Evolutionary conservation across 2,329 filamentous ascomycete genomes (phyloP), one percentile per base, ranked within the genome.

Genomic region (Trichoderma polysporum): DNA sequence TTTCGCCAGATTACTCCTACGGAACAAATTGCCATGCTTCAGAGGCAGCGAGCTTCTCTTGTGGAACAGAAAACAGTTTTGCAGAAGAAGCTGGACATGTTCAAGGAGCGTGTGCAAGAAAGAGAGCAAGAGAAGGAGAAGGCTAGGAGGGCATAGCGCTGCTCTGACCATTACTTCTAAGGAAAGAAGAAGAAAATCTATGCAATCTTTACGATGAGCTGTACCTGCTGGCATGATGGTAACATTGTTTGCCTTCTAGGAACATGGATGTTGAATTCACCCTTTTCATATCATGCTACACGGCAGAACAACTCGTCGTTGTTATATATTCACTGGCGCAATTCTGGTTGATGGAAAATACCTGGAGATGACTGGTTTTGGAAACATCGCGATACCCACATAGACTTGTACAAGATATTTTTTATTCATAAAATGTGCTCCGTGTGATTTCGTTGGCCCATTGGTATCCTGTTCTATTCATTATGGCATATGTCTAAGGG

Each of bases 11-110:
- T 78, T 1, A 74, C 79, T 0, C 69, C 77, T 39, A 78, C 79
- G 41, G 81, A 84, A 31, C 82, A 84, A 69, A 81, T 85, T 68
- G 75, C 76, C 57, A 75, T 76, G 15, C 79, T 85, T 57, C 77
- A 84, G 69, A 74, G 73, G 25, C 83, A 82, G 65, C 80, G 78
- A 68, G 72, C 74, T 31, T 72, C 74, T 22, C 73, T 85, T 39
- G 64, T 81, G 33, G 73, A 73, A 5, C 78, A 83, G 69, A 78
- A 75, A 56, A 74, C 72, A 3, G 76, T 75, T 6, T 71, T 84
- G 45, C 79, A 84, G 71, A 73, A 73, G 41, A 84, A 84, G 69
- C 74, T 84, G 2, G 74, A 76, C 47, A 72, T 76, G 3, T 77
- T 84, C 62, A 75, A 78, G 37, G 76, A 77, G 31, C 76, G 79